These are phyloP conservation scores for Flagelloscypha sp. DNA, from an alignment of 768 basidiomycete species.

Conservation along the genomic window DNA sequence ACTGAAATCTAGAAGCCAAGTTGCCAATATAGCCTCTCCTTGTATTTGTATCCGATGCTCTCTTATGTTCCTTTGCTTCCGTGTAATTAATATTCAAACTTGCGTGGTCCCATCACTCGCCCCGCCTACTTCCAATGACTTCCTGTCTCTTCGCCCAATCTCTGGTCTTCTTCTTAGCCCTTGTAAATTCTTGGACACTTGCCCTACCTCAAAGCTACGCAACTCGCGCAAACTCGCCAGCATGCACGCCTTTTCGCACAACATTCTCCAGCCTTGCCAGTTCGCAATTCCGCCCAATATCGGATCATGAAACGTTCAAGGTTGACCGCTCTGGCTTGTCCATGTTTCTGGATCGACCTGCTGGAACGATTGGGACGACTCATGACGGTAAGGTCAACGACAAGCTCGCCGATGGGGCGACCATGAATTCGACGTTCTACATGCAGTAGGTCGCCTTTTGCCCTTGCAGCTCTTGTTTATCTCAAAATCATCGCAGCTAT, in stretches of 20 bases:
- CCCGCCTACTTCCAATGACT: too few relatives aligned
- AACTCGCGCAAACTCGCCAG: neutral
- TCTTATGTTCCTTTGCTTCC: too few relatives aligned
- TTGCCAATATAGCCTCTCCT: too few relatives aligned
- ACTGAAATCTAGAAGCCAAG: too few relatives aligned
- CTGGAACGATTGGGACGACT: slow-evolving; percentile 19
- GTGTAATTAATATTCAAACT: too few relatives aligned
- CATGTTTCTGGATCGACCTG: slow-evolving; percentile 24
- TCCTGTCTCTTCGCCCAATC: neutral
- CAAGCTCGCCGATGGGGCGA: slow-evolving; percentile 27
- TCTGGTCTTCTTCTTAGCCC: too few relatives aligned
- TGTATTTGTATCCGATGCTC: too few relatives aligned
- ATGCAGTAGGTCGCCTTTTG: slow-evolving; percentile 17
- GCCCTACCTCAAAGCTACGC: neutral
- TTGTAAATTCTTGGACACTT: too few relatives aligned
- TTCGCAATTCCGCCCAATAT: slow-evolving; percentile 13
- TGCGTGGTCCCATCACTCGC: too few relatives aligned
- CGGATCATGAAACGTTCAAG: slow-evolving; percentile 21
- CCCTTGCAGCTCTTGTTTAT: neutral
- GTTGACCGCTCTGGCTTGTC: slow-evolving; percentile 19
- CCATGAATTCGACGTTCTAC: slow-evolving; percentile 32
- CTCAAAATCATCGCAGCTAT: slow-evolving; percentile 16
- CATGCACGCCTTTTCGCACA: slow-evolving; percentile 21
- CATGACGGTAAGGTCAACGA: slow-evolving; percentile 25
- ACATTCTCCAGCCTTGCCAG: slow-evolving; percentile 16